Base-by-base conservation (phyloP, 257 asterid genomes). In the Avicennia marina region DNA sequence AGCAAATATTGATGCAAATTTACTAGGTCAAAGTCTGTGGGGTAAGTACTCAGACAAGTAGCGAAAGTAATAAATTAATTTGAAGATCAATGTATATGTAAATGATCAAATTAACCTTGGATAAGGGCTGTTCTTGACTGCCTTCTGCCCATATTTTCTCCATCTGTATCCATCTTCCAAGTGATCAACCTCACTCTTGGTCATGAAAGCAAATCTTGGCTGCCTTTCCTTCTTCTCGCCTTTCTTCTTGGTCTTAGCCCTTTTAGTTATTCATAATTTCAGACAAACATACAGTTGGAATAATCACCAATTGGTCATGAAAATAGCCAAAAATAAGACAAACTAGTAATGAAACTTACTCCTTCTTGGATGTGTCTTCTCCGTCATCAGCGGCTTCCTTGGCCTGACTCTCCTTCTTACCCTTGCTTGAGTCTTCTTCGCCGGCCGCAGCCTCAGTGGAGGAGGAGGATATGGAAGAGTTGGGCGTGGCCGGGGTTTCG, bases 401-500 rank as follows among this genome's bases (percentile, higher is more conserved):
- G 3, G 4, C 6, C 46, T 5, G 10, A n/a, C n/a, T 18, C 20
- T 47, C 31, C 6, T 47, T 47, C 26, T 47, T 47, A 21, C 54
- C 31, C 54, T 47, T 47, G 11, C 26, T 11, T 3, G 24, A 45
- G 22, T 17, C 32, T 6, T 6, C 54, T 27, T 47, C 51, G 20
- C 24, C 51, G 24, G 20, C 29, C 29, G 54, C 22, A 3, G 54
- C 54, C 54, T 47, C 54, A 0, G 54, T 21, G 29, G 54, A 47
- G n/a, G 54, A 47, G 51, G 80, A 69, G 31, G 86, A 78, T 25
- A 69, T 69, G 11, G 90, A 78, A 2, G 86, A 78, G 59, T 73
- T 75, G 2, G 94, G 83, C 5, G 94, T 78, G 2, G 72, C 78
- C 0, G 87, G 90, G 46, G 77, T 60, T 61, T 64, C 84, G 18